Conservation (phyloP, 2,329 filamentous ascomycete genomes). For the Chaetomium sp. region DNA sequence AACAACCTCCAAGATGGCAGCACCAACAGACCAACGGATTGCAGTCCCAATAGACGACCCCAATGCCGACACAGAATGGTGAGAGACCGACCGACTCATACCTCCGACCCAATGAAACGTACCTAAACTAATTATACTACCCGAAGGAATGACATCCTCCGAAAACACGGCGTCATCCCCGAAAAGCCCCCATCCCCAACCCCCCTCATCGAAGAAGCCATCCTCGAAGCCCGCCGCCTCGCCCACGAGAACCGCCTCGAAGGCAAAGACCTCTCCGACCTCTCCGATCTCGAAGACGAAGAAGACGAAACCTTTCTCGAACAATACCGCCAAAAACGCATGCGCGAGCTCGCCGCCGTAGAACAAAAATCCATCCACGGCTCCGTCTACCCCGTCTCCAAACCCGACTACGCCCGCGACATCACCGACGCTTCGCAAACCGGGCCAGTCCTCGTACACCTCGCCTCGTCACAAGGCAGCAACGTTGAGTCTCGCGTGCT, state of each 20-base stretch:
- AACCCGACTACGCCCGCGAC: slow-evolving; percentile 85
- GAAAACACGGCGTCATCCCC: slow-evolving; percentile 94
- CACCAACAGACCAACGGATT: slow-evolving; percentile 57
- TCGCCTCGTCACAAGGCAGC: slow-evolving; percentile 69
- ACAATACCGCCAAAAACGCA: slow-evolving; percentile 77
- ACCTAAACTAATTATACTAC: slow-evolving; percentile 8
- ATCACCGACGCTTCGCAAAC: slow-evolving; percentile 84
- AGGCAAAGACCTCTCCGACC: slow-evolving; percentile 88
- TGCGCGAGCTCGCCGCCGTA: slow-evolving; percentile 72
- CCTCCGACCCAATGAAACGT: neutral
- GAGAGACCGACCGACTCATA: slow-evolving; percentile 16
- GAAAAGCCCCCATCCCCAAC: slow-evolving; percentile 95
- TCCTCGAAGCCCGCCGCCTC: slow-evolving; percentile 72
- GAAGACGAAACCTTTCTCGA: slow-evolving; percentile 92
- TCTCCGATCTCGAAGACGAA: slow-evolving; percentile 88
- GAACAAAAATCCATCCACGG: slow-evolving; percentile 76
- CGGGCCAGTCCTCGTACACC: slow-evolving; percentile 65
- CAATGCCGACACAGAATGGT: slow-evolving; percentile 98
- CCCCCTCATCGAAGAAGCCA: slow-evolving; percentile 90
- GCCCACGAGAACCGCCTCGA: slow-evolving; percentile 91
- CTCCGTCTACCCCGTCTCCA: slow-evolving; percentile 86
- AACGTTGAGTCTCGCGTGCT: slow-evolving; percentile 82
- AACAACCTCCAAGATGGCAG: slow-evolving; percentile 43
- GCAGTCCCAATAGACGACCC: slow-evolving; percentile 87
- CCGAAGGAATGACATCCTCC: slow-evolving; percentile 90